Evolutionary conservation across 163 green algal species (phyloP).

Genomic region (Chlorella variabilis): DNA sequence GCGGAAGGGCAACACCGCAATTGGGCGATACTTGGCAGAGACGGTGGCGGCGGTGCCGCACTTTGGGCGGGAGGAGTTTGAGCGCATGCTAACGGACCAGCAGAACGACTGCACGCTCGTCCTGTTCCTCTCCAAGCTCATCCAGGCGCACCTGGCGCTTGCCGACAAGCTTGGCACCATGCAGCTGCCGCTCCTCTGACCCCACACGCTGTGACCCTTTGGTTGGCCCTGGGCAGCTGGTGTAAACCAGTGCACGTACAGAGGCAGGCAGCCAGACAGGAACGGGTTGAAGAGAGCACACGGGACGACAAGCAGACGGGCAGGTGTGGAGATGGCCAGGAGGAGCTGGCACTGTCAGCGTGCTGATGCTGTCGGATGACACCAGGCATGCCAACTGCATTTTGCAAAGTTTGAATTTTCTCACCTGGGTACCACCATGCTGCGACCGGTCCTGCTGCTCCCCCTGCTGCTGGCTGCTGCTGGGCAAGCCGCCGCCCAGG

Average conservation of each 20-base stretch:
- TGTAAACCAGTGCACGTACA: too few relatives aligned
- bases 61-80: slow-evolving; percentile 81
- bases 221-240: too few relatives aligned
- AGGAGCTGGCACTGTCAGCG: too few relatives aligned
- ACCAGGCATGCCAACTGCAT: too few relatives aligned
- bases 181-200: slow-evolving; percentile 74
- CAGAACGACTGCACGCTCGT: slow-evolving; percentile 41
- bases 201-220: background rate
- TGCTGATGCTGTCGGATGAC: too few relatives aligned
- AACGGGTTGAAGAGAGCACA: too few relatives aligned
- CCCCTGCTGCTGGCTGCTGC: background rate
- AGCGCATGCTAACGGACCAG: slow-evolving; percentile 86
- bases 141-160: slow-evolving; percentile 89
- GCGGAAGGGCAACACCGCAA: slow-evolving; percentile 63
- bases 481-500: background rate
- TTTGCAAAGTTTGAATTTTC: too few relatives aligned
- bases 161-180: slow-evolving; percentile 92
- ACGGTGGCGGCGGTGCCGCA: slow-evolving; percentile 85
- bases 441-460: too few relatives aligned
- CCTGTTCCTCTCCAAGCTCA: slow-evolving; percentile 91
- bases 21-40: slow-evolving; percentile 92
- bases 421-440: too few relatives aligned
- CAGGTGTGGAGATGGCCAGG: too few relatives aligned
- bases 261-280: too few relatives aligned
- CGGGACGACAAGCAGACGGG: too few relatives aligned